Evolutionary conservation across 2,329 filamentous ascomycete species (phyloP), one percentile per base, ranked within the genome.

Genomic region (Colletotrichum sp.): DNA sequence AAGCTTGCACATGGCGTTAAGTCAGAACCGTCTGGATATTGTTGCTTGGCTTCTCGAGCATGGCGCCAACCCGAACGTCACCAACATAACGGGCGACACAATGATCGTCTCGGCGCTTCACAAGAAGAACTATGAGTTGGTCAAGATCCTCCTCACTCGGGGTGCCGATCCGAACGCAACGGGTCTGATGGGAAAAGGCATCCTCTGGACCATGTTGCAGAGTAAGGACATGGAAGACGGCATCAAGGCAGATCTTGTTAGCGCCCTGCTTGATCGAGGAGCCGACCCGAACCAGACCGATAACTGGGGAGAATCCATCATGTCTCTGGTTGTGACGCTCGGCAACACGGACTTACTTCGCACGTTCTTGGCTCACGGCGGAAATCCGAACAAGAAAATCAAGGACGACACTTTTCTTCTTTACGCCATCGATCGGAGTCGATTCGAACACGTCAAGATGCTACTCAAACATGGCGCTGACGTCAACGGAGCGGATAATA

Each of bases 401-500:
- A 64, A 67, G 30, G 59, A 77, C 7, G 77, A 75, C 7, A 83
- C 83, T 0, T 76, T 82, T 9, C 78, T 85, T 0, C 75, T 82
- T 1, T 80, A 85, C 28, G 81, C 83, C 7, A 79, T 85, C 4
- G 80, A 82, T 12, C 75, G 78, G 0, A 79, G 78, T 1, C 77
- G 48, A 30, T 48, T 39, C 6, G 82, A 82, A 3, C 79, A 81
- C 24, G 80, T 74, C 0, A 77, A 75, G 57, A 61, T 80, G 13
- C 78, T 86, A 13, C 75, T 86, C 1, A 77, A 81, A 48, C 77
- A 82, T 26, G 85, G 84, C 6, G 83, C 83, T 1, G 80, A 85
- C 48, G 74, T 81, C 0, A 85, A 86, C 18, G 76, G 77, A 3
- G 68, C 77, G 21, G 67, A 77, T 30, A 59, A 28, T 10, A 73